phyloP scores from a whole-genome alignment of 305 asterid genomes.

The Stenogyne calaminthoides region DNA sequence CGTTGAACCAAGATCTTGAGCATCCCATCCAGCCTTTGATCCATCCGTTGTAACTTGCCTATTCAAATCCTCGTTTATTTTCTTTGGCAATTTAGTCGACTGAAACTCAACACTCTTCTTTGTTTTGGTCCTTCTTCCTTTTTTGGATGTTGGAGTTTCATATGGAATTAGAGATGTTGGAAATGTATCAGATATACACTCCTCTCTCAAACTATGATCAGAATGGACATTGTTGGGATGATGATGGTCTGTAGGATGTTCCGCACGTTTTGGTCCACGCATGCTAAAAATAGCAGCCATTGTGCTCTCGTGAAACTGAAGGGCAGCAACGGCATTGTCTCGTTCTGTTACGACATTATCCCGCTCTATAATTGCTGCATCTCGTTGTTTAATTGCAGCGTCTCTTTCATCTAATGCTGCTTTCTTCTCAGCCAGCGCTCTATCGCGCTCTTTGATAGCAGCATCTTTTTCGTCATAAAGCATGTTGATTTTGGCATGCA shows the following conservation, averaged over 20 bases:
- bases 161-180: slow-evolving; percentile 37
- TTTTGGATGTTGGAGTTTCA: slow-evolving; percentile 36
- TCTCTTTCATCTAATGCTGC: slow-evolving; percentile 62
- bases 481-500: slow-evolving; percentile 53
- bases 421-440: slow-evolving; percentile 57
- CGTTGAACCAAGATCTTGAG: slow-evolving; percentile 53
- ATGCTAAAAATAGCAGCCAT: slow-evolving; percentile 40
- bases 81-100: slow-evolving; percentile 38
- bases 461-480: slow-evolving; percentile 61
- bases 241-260: slow-evolving; percentile 35
- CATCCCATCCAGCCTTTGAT: slow-evolving; percentile 80
- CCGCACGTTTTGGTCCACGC: slow-evolving; percentile 46
- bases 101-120: slow-evolving; percentile 29
- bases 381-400: slow-evolving; percentile 55
- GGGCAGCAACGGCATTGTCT: slow-evolving; percentile 82
- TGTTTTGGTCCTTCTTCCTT: slow-evolving; percentile 35
- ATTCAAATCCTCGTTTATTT: slow-evolving; percentile 61
- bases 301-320: slow-evolving; percentile 67
- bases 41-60: slow-evolving; percentile 66
- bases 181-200: slow-evolving; percentile 37
- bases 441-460: slow-evolving; percentile 68
- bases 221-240: slow-evolving; percentile 37
- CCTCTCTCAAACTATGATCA: slow-evolving; percentile 36
- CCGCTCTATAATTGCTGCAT: slow-evolving; percentile 56
- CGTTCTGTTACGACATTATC: slow-evolving; percentile 74